A percentile compares a stretch with the other conserved stretches of the same genome.
Conservation (phyloP, 2,329 filamentous ascomycete species). For the Colletotrichum sp. region DNA sequence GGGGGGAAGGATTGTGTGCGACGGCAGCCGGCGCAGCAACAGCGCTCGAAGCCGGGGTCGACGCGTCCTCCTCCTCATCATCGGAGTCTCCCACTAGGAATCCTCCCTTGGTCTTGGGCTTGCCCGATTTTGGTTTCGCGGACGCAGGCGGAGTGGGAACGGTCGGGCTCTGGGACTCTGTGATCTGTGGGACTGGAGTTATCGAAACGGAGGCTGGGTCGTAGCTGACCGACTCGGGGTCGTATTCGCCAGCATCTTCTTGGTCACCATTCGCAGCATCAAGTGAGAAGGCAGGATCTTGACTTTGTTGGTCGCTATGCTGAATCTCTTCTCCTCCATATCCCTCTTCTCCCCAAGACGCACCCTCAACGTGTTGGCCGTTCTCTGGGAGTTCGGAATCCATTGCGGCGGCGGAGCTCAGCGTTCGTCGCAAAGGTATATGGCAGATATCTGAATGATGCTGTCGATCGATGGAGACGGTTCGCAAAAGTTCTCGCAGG, state of each 20-base stretch:
- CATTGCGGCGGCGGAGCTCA: conserved; percentile 2
- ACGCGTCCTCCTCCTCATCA: conserved; percentile 56
- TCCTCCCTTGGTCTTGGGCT: conserved; percentile 65
- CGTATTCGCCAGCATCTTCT: conserved; percentile 55
- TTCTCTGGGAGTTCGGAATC: conserved; percentile 21
- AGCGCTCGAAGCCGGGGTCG: conserved; percentile 7
- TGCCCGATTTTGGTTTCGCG: conserved; percentile 38
- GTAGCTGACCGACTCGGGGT: conserved; percentile 48
- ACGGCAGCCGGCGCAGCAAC: background rate
- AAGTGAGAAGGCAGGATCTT: conserved; percentile 49
- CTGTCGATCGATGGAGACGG: background rate
- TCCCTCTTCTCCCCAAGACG: conserved; percentile 58
- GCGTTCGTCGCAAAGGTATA: background rate
- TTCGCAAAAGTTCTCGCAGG: background rate
- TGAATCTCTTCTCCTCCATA: conserved; percentile 58
- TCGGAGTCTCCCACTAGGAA: conserved; percentile 67
- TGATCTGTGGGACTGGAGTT: conserved; percentile 26
- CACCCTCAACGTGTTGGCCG: conserved; percentile 37
- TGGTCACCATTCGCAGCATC: conserved; percentile 45
- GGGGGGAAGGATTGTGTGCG: background rate
- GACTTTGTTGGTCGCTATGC: conserved; percentile 60
- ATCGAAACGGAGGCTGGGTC: conserved; percentile 59
- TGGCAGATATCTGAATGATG: background rate
- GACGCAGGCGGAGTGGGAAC: conserved; percentile 25
- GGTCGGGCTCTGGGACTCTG: conserved; percentile 31